Percentiles rank a stretch among this genome's conserved stretches.
These are phyloP conservation scores for Macaranga tanarius DNA, from an alignment of 441 rosid species.

Conservation along the genomic window DNA sequence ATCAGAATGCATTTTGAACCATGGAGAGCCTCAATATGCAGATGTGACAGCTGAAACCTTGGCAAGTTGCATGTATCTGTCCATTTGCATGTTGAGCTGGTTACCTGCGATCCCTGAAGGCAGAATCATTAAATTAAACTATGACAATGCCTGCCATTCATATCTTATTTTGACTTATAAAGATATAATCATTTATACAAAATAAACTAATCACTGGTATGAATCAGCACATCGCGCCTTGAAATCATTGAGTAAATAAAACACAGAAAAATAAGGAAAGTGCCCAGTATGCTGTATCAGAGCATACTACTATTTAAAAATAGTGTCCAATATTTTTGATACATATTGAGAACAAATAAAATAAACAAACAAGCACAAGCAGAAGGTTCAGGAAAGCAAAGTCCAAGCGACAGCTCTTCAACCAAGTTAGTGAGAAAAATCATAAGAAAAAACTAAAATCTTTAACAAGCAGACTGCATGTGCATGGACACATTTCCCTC, in stretches of 20 bases:
- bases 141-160: neutral
- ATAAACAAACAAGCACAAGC: neutral
- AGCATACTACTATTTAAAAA: neutral
- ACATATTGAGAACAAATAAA: neutral
- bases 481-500: neutral
- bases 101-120: slow-evolving; percentile 39
- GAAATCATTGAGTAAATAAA: neutral
- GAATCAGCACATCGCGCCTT: neutral
- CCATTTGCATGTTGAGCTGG: slow-evolving; percentile 38
- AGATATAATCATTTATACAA: neutral
- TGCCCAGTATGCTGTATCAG: too few relatives aligned
- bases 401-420: neutral
- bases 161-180: neutral
- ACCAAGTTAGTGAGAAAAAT: neutral
- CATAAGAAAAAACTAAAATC: neutral
- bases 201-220: neutral
- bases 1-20: slow-evolving; percentile 10
- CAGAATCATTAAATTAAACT: slow-evolving; percentile 7
- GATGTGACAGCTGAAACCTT: slow-evolving; percentile 45
- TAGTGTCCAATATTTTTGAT: neutral
- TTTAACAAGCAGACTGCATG: neutral
- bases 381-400: neutral
- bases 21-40: slow-evolving; percentile 12
- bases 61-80: slow-evolving; percentile 43
- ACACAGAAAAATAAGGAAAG: neutral